Conservation (phyloP, 2,329 filamentous ascomycete genomes). For the Pezicula carpinea region DNA sequence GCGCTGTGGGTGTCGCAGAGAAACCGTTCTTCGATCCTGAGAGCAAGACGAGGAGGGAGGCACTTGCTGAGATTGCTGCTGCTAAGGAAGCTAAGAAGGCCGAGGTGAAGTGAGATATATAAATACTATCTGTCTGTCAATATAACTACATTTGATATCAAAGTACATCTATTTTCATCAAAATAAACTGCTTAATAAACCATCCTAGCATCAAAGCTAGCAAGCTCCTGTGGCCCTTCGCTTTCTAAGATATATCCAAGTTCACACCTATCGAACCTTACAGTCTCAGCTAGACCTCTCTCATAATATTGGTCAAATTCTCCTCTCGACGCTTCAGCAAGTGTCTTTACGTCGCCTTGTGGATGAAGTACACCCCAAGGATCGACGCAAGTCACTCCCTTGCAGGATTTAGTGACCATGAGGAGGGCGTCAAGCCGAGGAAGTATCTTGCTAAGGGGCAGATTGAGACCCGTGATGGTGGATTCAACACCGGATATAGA, state of each 20-base stretch:
- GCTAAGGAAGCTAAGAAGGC: background rate
- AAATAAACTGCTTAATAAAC: too few relatives aligned
- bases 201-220: too few relatives aligned
- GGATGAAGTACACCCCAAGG: constrained; percentile 57
- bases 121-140: too few relatives aligned
- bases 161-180: too few relatives aligned
- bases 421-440: constrained; percentile 53
- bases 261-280: constrained; percentile 49
- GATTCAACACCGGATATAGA: constrained; percentile 10
- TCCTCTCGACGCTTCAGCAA: constrained; percentile 44
- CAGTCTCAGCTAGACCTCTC: constrained; percentile 38
- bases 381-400: constrained; percentile 44
- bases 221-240: constrained; percentile 44
- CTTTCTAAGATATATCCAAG: constrained; percentile 50
- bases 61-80: constrained; percentile 20
- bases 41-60: constrained; percentile 38
- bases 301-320: constrained; percentile 50
- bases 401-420: constrained; percentile 57
- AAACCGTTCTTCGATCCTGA: constrained; percentile 44
- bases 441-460: constrained; percentile 35
- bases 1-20: constrained; percentile 46
- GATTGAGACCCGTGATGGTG: constrained; percentile 26
- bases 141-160: too few relatives aligned
- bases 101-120: background rate
- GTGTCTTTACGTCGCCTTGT: constrained; percentile 40